A percentile compares a stretch with the other conserved stretches of the same genome.
phyloP scores from a whole-genome alignment of 768 basidiomycete genomes.

The Boletus edulis region DNA sequence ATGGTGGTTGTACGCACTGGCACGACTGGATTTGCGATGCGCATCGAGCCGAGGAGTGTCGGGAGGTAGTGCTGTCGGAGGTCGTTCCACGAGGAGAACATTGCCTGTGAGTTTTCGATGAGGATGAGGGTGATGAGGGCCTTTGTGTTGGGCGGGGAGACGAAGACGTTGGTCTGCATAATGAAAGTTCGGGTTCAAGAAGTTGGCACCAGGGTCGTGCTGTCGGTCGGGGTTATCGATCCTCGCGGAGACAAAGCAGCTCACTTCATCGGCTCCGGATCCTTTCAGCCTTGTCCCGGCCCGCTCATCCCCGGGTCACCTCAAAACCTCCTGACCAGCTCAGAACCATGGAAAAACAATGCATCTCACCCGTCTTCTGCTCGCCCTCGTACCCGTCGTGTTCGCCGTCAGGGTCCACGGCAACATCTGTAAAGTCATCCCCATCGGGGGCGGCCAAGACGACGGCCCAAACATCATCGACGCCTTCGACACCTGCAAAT shows the following conservation, averaged over 20 bases:
- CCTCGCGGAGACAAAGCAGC: slow-evolving; percentile 6
- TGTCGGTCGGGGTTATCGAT: slow-evolving; percentile 21
- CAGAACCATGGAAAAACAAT: neutral
- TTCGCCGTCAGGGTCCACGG: slow-evolving; percentile 3
- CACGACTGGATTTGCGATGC: slow-evolving; percentile 36
- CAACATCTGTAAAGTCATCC: slow-evolving; percentile 25
- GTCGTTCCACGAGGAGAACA: slow-evolving; percentile 46
- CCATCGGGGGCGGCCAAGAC: slow-evolving; percentile 34
- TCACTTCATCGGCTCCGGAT: neutral
- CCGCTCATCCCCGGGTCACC: neutral
- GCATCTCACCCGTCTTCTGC: neutral
- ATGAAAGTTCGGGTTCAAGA: slow-evolving; percentile 1
- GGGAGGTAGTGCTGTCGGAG: slow-evolving; percentile 47
- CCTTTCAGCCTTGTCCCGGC: neutral
- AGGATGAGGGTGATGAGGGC: slow-evolving; percentile 43
- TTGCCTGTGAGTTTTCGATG: slow-evolving; percentile 53
- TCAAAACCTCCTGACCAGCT: too few species aligned
- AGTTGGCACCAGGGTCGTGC: slow-evolving; percentile 7
- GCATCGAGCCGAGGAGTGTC: slow-evolving; percentile 41
- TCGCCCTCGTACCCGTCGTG: neutral
- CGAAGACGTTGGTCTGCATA: slow-evolving; percentile 20
- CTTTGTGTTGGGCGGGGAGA: slow-evolving; percentile 11
- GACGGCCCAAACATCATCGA: slow-evolving; percentile 36
- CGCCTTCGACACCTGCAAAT: slow-evolving; percentile 32
- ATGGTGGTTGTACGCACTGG: slow-evolving; percentile 35